These are phyloP conservation scores for Pulveroboletus sp. DNA, from an alignment of 768 basidiomycete genomes.

Conservation along the genomic window DNA sequence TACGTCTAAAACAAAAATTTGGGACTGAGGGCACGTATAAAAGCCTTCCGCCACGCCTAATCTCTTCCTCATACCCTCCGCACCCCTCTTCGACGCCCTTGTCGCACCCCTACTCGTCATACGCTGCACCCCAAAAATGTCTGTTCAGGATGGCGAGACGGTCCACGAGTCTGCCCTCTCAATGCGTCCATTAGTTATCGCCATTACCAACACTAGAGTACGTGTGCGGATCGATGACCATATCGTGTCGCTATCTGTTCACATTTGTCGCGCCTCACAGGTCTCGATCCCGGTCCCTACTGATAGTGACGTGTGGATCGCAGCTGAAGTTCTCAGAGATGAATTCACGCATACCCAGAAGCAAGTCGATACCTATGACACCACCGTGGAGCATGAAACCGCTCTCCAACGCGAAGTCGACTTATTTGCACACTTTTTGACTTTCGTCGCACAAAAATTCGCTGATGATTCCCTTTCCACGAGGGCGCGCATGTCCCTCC, in stretches of 20 bases:
- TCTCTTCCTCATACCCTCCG: slow-evolving; percentile 5
- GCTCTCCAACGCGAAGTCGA: slow-evolving; percentile 65
- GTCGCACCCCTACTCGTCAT: slow-evolving; percentile 2
- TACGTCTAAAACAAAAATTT: slow-evolving; percentile 27
- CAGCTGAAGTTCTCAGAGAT: slow-evolving; percentile 86
- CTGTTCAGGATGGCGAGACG: slow-evolving; percentile 29
- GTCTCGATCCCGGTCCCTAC: slow-evolving; percentile 85
- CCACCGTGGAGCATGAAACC: slow-evolving; percentile 47
- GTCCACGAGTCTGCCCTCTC: slow-evolving; percentile 27
- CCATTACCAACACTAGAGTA: slow-evolving; percentile 33
- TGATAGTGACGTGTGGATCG: slow-evolving; percentile 80
- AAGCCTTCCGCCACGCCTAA: slow-evolving; percentile 3
- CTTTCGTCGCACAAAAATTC: slow-evolving; percentile 64
- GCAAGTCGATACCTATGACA: slow-evolving; percentile 53
- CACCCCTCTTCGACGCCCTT: neutral
- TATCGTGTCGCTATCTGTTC: slow-evolving; percentile 1
- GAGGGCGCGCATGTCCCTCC: slow-evolving; percentile 55
- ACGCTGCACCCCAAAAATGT: slow-evolving; percentile 26
- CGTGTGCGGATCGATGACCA: slow-evolving; percentile 17
- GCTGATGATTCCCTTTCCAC: slow-evolving; percentile 49
- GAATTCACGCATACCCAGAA: slow-evolving; percentile 71
- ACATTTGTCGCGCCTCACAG: slow-evolving; percentile 34
- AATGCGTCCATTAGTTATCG: slow-evolving; percentile 34
- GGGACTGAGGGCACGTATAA: slow-evolving; percentile 31
- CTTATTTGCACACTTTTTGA: slow-evolving; percentile 79